These are phyloP conservation scores for Entamoeba moshkovskii DNA, from an alignment of 208 protist species.

Conservation along the genomic window DNA sequence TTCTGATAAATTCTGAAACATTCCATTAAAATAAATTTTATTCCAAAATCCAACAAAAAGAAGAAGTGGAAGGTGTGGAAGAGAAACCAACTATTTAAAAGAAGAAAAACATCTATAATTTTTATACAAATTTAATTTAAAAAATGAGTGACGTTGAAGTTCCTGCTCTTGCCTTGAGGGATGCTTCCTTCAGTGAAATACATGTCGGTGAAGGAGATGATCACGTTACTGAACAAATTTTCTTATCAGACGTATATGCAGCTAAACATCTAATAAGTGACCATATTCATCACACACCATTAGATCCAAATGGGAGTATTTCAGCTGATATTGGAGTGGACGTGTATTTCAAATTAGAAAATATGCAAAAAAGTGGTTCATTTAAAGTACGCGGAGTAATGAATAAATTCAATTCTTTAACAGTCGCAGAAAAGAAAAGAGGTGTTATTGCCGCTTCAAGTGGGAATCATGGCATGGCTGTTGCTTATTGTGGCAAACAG, in stretches of 20 bases:
- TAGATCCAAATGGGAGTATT: background rate
- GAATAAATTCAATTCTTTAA: conserved; percentile 1
- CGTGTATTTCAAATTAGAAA: conserved; percentile 4
- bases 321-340: background rate
- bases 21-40: too few species aligned
- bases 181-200: background rate
- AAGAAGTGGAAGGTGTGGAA: too few species aligned
- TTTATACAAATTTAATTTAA: too few species aligned
- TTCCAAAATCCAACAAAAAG: too few species aligned
- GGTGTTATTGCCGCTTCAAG: conserved; percentile 11
- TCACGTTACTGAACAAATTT: background rate
- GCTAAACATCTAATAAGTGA: background rate
- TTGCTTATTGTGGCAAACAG: background rate
- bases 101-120: too few species aligned
- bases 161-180: background rate
- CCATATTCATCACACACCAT: background rate
- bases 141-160: background rate
- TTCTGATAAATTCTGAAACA: too few species aligned
- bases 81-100: too few species aligned
- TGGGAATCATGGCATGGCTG: conserved; percentile 21
- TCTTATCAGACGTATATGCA: background rate
- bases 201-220: background rate
- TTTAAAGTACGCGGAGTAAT: conserved; percentile 17
- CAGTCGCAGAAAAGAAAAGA: background rate
- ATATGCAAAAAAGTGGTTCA: conserved; percentile 16